phyloP scores from a whole-genome alignment of 495 filamentous ascomycete species.

The Xylaria nigripes region DNA sequence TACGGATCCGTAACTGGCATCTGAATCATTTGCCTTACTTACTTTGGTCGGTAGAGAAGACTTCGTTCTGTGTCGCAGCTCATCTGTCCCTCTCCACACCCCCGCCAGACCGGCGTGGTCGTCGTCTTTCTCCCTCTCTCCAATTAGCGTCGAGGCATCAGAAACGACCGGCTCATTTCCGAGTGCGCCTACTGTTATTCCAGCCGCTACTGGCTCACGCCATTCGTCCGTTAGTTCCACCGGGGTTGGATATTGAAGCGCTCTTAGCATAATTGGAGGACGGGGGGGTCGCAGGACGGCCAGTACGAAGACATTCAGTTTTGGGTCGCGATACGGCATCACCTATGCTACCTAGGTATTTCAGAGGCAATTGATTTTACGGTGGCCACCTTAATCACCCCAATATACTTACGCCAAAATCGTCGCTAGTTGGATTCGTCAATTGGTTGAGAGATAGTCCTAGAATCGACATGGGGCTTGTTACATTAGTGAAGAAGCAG shows the following conservation, averaged over 20 bases:
- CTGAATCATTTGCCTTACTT: constrained; percentile 20
- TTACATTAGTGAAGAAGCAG: constrained; percentile 46
- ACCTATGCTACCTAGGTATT: constrained; percentile 7
- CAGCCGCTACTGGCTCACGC: constrained; percentile 16
- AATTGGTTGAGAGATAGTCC: constrained; percentile 18
- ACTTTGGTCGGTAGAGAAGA: constrained; percentile 2
- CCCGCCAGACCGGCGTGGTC: constrained; percentile 25
- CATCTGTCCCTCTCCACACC: constrained; percentile 16
- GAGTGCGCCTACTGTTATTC: constrained; percentile 37
- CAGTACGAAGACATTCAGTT: background rate
- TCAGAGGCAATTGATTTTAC: constrained; percentile 13
- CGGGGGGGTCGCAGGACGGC: constrained; percentile 6
- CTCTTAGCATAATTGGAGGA: constrained; percentile 2
- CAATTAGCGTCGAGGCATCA: constrained; percentile 26
- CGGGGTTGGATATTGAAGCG: constrained; percentile 4
- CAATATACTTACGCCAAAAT: constrained; percentile 20
- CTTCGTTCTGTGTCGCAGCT: constrained; percentile 11
- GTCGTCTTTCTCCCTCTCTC: constrained; percentile 25
- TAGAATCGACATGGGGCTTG: constrained; percentile 33
- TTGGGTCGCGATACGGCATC: constrained; percentile 11
- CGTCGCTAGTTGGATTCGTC: constrained; percentile 44
- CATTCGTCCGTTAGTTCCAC: constrained; percentile 21
- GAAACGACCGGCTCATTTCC: constrained; percentile 27
- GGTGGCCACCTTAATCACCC: constrained; percentile 13
- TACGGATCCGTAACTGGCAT: constrained; percentile 27